Conservation (phyloP, 176 grass and related monocot genomes). For the Musa troglodytarum region DNA sequence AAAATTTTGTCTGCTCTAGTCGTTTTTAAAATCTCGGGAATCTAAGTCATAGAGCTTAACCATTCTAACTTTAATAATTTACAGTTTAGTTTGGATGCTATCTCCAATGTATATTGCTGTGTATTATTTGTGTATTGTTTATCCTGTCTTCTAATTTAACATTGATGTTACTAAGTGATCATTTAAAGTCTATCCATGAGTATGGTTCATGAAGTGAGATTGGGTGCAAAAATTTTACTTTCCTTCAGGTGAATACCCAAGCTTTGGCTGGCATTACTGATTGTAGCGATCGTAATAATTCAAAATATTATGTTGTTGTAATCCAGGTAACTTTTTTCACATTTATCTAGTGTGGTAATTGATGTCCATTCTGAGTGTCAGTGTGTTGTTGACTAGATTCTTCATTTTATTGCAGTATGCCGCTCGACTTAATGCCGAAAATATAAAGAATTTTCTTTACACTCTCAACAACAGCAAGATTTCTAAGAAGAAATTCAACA, state of each 20-base stretch:
- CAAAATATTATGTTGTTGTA: conserved; percentile 92
- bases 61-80: too few species aligned
- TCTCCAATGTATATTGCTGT: too few species aligned
- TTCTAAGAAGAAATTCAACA: conserved; percentile 91
- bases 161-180: too few species aligned
- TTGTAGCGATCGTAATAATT: conserved; percentile 86
- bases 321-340: conserved; percentile 56
- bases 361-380: background rate
- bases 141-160: too few species aligned
- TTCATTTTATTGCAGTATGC: conserved; percentile 60
- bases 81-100: too few species aligned
- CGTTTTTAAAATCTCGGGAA: too few species aligned
- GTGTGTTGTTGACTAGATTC: conserved; percentile 1
- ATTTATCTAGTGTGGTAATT: conserved; percentile 12
- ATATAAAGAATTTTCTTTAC: conserved; percentile 85
- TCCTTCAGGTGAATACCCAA: conserved; percentile 75
- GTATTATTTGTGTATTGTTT: too few species aligned
- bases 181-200: too few species aligned
- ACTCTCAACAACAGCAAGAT: conserved; percentile 62
- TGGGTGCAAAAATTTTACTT: background rate
- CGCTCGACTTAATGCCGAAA: conserved; percentile 79
- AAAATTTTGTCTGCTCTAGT: too few species aligned
- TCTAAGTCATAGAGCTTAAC: too few species aligned
- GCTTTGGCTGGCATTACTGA: conserved; percentile 50
- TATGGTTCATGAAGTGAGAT: background rate